Base-by-base conservation (phyloP, 495 filamentous ascomycete species). In the Penicillium arizonense region DNA sequence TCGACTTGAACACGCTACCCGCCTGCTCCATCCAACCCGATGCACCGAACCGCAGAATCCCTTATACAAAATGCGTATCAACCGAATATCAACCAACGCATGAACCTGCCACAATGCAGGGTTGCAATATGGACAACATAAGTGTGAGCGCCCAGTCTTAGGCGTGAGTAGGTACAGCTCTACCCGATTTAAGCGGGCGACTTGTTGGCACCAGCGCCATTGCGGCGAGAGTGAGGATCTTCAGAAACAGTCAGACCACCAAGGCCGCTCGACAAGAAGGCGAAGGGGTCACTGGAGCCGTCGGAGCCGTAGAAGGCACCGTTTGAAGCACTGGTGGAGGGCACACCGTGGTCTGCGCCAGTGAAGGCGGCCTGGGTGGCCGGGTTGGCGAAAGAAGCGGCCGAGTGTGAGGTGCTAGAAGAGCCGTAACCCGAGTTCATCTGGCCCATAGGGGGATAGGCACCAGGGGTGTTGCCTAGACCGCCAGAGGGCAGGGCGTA, bases 301-400 rank as follows among this genome's bases (percentile, higher is more conserved):
- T 89, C 69, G 68, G 83, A 72, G 32, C 77, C 65, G 72, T 84
- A 64, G 73, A 89, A 74, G 30, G 72, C 72, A 34, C 80, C 81
- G 55, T 84, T 84, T 12, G 77, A 72, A 43, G 70, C 72, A 48
- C 74, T 78, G 37, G 74, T 72, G 26, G 79, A 80, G 13, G 76
- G 68, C 39, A 72, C 70, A 36, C 83, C 85, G 63, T 88, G 91
- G 62, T 87, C 85, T 30, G 90, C 92, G 16, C 88, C 89, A 49
- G 88, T 86, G 74, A 96, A 96, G 16, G 91, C 92, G 13, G 90
- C 89, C 76, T 96, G 92, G 28, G 89, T 87, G 39, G 90, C 89
- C 30, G 94, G 88, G 73, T 92, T 95, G 64, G 96, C 92, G 61
- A 98, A 97, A 2, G 91, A 88, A 32, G 89, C 87, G 37, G 88